A percentile compares a stretch with the other conserved stretches of the same genome.
Evolutionary conservation across 1,284 basidiomycete genomes (phyloP).

Genomic region (Malassezia equina): DNA sequence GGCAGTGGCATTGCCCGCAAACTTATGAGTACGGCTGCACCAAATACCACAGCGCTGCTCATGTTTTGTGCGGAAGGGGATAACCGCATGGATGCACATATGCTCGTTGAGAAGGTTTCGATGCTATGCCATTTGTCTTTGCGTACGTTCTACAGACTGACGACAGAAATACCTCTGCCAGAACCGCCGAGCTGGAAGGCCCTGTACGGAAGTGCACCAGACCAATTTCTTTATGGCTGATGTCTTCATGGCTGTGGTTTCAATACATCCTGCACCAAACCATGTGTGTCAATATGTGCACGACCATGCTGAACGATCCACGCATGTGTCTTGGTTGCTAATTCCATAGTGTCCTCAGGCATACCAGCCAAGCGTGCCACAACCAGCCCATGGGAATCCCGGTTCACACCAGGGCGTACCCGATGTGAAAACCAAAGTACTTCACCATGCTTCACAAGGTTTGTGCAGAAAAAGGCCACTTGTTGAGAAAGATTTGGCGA

Average conservation of each 20-base stretch:
- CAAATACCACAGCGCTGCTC: slow-evolving; percentile 18
- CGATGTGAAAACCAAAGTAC: slow-evolving; percentile 71
- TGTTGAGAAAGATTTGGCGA: not conserved
- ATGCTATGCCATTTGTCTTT: not conserved
- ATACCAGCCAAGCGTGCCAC: slow-evolving; percentile 80
- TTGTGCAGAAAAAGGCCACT: slow-evolving; percentile 75
- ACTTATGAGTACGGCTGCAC: slow-evolving; percentile 11
- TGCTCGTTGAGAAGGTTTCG: slow-evolving; percentile 4
- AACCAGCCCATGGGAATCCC: slow-evolving; percentile 81
- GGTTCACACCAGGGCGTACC: slow-evolving; percentile 71
- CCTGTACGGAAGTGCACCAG: slow-evolving; percentile 6
- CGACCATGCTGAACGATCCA: slow-evolving; percentile 15
- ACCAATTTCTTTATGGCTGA: slow-evolving; percentile 4
- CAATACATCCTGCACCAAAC: slow-evolving; percentile 5
- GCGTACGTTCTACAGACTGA: not conserved
- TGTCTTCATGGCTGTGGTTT: not conserved
- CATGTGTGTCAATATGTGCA: not conserved
- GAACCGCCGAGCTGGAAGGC: slow-evolving; percentile 11
- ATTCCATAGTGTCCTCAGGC: slow-evolving; percentile 57
- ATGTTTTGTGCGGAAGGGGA: slow-evolving; percentile 38
- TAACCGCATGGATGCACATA: slow-evolving; percentile 33
- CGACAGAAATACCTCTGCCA: not conserved
- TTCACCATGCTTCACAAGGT: slow-evolving; percentile 4
- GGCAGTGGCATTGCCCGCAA: slow-evolving; percentile 20
- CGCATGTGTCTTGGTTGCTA: slow-evolving; percentile 52